phyloP scores from a whole-genome alignment of 1,284 basidiomycete genomes.

The Blastosporella zonata region DNA sequence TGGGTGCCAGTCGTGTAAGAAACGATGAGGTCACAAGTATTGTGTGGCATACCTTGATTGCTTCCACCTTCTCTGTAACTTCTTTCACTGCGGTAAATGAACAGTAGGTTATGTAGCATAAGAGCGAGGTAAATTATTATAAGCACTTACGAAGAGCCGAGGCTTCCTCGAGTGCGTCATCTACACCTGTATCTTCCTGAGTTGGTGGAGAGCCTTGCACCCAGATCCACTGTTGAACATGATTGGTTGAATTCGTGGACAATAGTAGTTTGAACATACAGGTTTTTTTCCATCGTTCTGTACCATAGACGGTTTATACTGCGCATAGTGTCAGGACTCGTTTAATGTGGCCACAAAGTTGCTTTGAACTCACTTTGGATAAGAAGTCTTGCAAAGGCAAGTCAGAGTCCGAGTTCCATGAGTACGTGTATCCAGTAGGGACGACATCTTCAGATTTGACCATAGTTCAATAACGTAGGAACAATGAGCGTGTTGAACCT shows the following conservation, averaged over 20 bases:
- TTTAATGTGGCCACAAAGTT: neutral
- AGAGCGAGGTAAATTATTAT: neutral
- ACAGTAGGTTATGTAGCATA: neutral
- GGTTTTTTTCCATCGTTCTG: constrained; percentile 72
- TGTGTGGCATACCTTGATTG: constrained; percentile 46
- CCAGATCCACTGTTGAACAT: constrained; percentile 61
- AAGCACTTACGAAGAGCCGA: constrained; percentile 40
- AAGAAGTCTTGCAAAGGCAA: constrained; percentile 44
- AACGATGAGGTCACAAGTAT: no score
- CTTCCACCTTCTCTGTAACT: constrained; percentile 52
- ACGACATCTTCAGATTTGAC: constrained; percentile 30
- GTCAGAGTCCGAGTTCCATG: constrained; percentile 40
- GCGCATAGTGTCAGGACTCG: constrained; percentile 6
- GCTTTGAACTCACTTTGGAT: constrained; percentile 35
- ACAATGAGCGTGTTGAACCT: neutral
- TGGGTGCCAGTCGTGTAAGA: constrained; percentile 23
- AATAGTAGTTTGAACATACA: constrained; percentile 34
- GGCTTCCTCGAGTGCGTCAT: constrained; percentile 47
- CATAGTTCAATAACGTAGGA: constrained; percentile 11
- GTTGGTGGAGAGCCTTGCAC: constrained; percentile 36
- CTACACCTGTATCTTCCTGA: constrained; percentile 24
- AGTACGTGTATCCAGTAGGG: constrained; percentile 38
- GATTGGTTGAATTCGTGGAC: neutral
- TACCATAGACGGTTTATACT: constrained; percentile 75
- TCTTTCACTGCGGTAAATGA: constrained; percentile 45